These are phyloP conservation scores for Xanthoconium purpureum DNA, from an alignment of 768 basidiomycete species.

Conservation along the genomic window DNA sequence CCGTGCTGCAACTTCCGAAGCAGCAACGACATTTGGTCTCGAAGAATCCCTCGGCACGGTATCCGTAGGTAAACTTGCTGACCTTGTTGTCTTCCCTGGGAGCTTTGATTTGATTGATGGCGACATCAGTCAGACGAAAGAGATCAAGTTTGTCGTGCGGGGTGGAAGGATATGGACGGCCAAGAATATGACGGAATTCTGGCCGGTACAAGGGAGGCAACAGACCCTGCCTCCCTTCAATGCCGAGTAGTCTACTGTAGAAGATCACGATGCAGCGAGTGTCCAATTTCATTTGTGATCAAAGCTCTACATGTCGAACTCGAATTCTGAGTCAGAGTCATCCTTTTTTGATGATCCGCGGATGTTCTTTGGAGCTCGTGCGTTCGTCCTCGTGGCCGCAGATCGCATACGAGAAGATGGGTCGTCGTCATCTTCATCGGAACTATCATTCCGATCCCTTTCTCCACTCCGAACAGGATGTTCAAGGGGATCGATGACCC, in stretches of 20 bases:
- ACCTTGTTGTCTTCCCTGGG: slow-evolving; percentile 63
- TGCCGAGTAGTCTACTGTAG: slow-evolving; percentile 30
- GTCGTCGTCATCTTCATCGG: slow-evolving; percentile 46
- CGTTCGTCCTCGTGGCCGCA: slow-evolving; percentile 54
- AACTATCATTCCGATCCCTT: slow-evolving; percentile 37
- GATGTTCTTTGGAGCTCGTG: slow-evolving; percentile 51
- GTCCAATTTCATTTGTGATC: not conserved
- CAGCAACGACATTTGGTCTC: slow-evolving; percentile 64
- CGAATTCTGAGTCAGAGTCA: slow-evolving; percentile 78
- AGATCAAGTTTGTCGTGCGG: slow-evolving; percentile 55
- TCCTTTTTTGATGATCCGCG: slow-evolving; percentile 48
- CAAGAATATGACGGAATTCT: slow-evolving; percentile 62
- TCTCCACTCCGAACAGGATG: slow-evolving; percentile 32
- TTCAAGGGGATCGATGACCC: slow-evolving; percentile 60
- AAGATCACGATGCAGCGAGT: not conserved
- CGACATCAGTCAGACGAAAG: slow-evolving; percentile 46
- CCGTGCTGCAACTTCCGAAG: slow-evolving; percentile 64
- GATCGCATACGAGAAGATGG: slow-evolving; percentile 56
- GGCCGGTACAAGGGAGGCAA: slow-evolving; percentile 62
- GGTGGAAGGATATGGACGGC: slow-evolving; percentile 75
- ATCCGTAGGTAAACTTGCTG: slow-evolving; percentile 64
- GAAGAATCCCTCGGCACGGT: slow-evolving; percentile 60
- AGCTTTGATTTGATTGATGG: slow-evolving; percentile 55
- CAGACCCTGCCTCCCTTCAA: slow-evolving; percentile 60
- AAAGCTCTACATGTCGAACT: slow-evolving; percentile 57